A percentile compares a stretch with the other conserved stretches of the same genome.
These are phyloP conservation scores for Cenococcum geophilum DNA, from an alignment of 495 filamentous ascomycete species.

Conservation along the genomic window DNA sequence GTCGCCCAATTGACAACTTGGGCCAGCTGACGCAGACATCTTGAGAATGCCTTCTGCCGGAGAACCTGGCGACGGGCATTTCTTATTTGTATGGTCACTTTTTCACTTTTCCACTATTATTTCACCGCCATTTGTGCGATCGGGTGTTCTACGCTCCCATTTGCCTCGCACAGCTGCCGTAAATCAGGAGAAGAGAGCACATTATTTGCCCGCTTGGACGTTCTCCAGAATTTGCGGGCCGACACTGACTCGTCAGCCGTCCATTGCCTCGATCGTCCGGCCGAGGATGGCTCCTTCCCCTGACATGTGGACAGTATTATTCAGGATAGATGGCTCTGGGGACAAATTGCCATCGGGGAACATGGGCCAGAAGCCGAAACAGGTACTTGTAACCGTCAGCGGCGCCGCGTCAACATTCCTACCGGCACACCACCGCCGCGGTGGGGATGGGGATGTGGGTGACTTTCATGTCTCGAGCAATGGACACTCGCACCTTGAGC, in stretches of 20 bases:
- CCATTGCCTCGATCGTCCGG: not conserved
- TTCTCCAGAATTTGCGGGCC: not conserved
- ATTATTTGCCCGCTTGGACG: not conserved
- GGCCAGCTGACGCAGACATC: not conserved
- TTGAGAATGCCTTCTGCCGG: not conserved
- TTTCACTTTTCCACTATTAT: not conserved
- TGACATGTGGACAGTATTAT: not conserved
- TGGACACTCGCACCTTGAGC: not conserved
- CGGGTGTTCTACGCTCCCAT: not conserved
- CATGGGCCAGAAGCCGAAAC: not conserved
- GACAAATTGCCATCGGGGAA: not conserved
- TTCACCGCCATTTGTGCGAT: constrained; percentile 2
- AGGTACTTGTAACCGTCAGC: no score
- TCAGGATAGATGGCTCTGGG: not conserved
- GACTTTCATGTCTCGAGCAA: not conserved
- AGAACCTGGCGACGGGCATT: not conserved
- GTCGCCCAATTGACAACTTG: not conserved
- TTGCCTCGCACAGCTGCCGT: not conserved
- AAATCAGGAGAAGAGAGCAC: not conserved
- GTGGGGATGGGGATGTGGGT: not conserved
- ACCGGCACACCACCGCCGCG: no score
- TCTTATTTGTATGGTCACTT: not conserved
- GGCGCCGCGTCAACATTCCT: no score
- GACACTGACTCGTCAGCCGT: not conserved
- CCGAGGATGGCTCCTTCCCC: not conserved